phyloP scores from a whole-genome alignment of 2,329 filamentous ascomycete genomes.

The Diaporthe citri region DNA sequence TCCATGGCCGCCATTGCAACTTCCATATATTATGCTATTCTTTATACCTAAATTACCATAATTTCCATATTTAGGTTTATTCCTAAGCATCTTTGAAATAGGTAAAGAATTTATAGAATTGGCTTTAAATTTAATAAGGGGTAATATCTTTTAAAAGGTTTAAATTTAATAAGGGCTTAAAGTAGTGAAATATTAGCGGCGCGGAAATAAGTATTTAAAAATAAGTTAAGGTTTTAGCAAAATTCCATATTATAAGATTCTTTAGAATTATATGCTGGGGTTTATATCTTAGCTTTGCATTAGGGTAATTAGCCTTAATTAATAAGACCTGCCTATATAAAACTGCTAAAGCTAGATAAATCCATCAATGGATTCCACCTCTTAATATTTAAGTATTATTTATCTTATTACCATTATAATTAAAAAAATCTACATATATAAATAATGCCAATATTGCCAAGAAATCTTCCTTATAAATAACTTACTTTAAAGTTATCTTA shows the following conservation, averaged over 20 bases:
- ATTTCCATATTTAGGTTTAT: background rate
- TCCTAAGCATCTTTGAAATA: background rate
- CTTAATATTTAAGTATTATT: background rate
- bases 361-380: background rate
- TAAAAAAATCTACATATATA: background rate
- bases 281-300: background rate
- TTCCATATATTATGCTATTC: background rate
- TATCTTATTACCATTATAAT: background rate
- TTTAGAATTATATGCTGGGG: background rate
- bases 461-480: background rate
- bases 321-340: background rate
- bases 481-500: too few species aligned
- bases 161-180: background rate
- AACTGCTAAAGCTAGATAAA: background rate
- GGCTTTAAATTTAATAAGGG: background rate
- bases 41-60: background rate
- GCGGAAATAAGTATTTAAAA: background rate
- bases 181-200: background rate
- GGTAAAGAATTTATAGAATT: background rate
- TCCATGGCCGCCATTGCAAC: background rate
- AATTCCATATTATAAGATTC: background rate
- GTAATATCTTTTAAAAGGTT: background rate
- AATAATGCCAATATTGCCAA: background rate
- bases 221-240: background rate
- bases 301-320: background rate